Percentiles rank a stretch among this genome's conserved stretches.
These are phyloP conservation scores for Euphrasia arctica DNA, from an alignment of 305 asterid species.

Conservation along the genomic window DNA sequence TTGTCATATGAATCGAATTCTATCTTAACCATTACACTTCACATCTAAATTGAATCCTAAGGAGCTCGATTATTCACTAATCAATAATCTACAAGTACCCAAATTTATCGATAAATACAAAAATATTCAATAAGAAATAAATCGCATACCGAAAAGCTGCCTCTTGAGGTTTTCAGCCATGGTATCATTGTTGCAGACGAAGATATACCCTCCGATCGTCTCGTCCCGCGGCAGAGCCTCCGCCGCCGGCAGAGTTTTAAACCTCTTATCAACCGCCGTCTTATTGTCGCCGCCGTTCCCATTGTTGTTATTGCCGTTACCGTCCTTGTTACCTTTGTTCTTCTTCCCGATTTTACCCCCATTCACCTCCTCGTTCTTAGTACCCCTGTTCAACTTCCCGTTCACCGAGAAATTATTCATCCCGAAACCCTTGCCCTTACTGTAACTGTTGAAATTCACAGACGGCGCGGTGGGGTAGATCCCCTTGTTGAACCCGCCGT, in stretches of 20 bases:
- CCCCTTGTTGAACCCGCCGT: slow-evolving; percentile 95
- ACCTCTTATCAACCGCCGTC: slow-evolving; percentile 73
- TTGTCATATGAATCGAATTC: background rate
- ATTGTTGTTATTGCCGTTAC: background rate
- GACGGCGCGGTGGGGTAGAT: slow-evolving; percentile 42
- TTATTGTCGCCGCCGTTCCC: slow-evolving; percentile 36
- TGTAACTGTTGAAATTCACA: slow-evolving; percentile 39
- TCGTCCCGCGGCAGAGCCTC: slow-evolving; percentile 94
- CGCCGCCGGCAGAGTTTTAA: slow-evolving; percentile 91
- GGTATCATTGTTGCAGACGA: slow-evolving; percentile 97
- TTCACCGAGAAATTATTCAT: slow-evolving; percentile 42
- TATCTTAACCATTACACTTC: too few relatives aligned
- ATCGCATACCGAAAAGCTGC: slow-evolving; percentile 74
- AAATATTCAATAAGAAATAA: too few relatives aligned
- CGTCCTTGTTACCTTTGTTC: slow-evolving; percentile 32
- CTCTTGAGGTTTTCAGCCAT: slow-evolving; percentile 97
- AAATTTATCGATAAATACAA: background rate
- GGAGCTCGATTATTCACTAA: background rate
- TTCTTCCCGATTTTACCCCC: slow-evolving; percentile 66
- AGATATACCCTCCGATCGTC: slow-evolving; percentile 91
- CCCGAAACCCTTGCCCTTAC: slow-evolving; percentile 47
- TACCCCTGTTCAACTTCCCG: slow-evolving; percentile 44
- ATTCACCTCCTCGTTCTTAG: slow-evolving; percentile 46
- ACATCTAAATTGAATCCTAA: background rate
- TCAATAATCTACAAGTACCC: background rate